Base-by-base conservation (phyloP, 305 asterid genomes). In the Fraxinus greggii region DNA sequence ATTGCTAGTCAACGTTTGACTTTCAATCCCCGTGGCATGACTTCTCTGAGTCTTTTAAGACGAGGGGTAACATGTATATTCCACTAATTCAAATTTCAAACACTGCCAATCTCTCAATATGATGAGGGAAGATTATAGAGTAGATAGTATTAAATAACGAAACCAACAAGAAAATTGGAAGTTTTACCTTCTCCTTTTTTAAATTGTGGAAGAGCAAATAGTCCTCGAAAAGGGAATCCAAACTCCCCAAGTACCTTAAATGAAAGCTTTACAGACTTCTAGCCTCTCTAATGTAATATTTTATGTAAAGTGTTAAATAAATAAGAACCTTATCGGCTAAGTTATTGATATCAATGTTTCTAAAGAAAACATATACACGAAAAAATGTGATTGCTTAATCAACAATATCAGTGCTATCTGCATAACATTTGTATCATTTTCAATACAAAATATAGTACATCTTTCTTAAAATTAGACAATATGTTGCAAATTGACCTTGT, bases 171-270 rank as follows among this genome's bases (percentile, higher is more conserved):
- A 31, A 36, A 48, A 67, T 45, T 56, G 67, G 67, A 56, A 56
- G 61, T 7, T n/a, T 78, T 85, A 93, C 99, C 97, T 88, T 93
- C 93, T 84, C 92, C 97, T 75, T 89, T 69, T 63, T 76, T 83
- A 79, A 97, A 89, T 79, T 88, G 92, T 29, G 99, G 93, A 78
- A 82, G 85, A 67, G 91, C 42, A 85, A 95, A 94, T 36, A 95
- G 90, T 23, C 98, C 96, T 1, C 98, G 96, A 82, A 95, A 94
- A 7, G 97, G 97, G 80, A 94, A 95, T 72, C 97, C 97, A 0
- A 91, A 89, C 89, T 92, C 97, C 84, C 98, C 99, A 40, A 96
- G 99, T 29, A 94, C 97, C 99, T 91, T 94, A 97, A 23, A 98
- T 97, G 88, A 94, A 89, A 1, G 99, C 94, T 88, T 97, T 90